Evolutionary conservation across 1,284 basidiomycete genomes (phyloP), one percentile per base, ranked within the genome.

Genomic region (Fomitopsis betulina): DNA sequence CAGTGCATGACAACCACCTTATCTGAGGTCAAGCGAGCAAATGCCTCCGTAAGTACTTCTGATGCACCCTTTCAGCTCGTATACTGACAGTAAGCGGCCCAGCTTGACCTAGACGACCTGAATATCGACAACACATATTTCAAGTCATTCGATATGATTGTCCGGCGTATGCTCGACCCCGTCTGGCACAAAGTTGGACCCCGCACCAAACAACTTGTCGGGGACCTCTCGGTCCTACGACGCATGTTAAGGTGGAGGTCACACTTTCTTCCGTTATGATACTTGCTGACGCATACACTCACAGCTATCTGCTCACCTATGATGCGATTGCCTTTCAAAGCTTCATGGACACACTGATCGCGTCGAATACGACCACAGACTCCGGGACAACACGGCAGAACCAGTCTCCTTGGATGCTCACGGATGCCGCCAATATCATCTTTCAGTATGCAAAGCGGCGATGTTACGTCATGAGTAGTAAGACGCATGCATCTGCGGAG

Each of bases 161-260:
- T 98, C 1, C 85, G 96, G 9, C 84, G 87, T 45, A 93, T 95
- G 66, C 84, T 99, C 5, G 93, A 97, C 70, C 84, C 95, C 0
- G 89, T 98, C 4, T 99, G 97, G 97, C 95, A 99, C 72, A 93
- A 94, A 72, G 93, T 98, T 27, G 93, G 94, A 1, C 86, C 91
- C 3, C 89, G 86, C 65, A 99, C 95, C 0, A 95, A 94, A 67
- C 91, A 95, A 62, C 84, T 98, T 12, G 94, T 98, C 6, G 84
- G 82, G 53, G 96, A 99, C 68, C 81, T 99, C 5, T 87, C 89
- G 0, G 91, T 90, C 1, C 80, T 99, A 3, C 83, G 97, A 0
- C 86, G 89, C 47, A 81, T 99, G 1, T 84, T 98, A 50, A 82
- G 81, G 91, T 94, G 60, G 89, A 76, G 10, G 38, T 39, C 38